Base-by-base conservation (phyloP, 768 basidiomycete species). In the Inosperma sp. region DNA sequence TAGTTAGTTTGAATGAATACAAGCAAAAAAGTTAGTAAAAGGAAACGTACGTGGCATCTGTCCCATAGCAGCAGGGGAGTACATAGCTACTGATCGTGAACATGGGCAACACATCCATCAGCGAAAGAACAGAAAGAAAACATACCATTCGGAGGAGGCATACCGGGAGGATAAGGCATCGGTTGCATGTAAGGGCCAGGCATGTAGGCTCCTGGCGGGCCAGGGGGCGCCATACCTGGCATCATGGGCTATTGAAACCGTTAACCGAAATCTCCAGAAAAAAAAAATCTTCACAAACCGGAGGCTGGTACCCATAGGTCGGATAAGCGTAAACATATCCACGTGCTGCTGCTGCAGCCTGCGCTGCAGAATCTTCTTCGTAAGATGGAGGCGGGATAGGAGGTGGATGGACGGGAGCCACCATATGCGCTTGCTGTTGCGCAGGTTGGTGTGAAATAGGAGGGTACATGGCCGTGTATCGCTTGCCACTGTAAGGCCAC, bases 401-500 rank as follows among this genome's bases (percentile, higher is more conserved):
- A 5, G 82, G n/a, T n/a, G n/a, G 82, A 0, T 84, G 83, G 16
- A 75, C 81, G 19, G 83, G 83, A 19, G 81, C 83, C 10, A 73
- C 74, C 70, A 87, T 81, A 56, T 83, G 85, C 22, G 80, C 72
- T 52, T 79, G 85, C 46, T 75, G 86, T 42, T 77, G 82, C n/a
- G 79, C 81, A 17, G 74, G 80, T 35, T 77, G 76, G 41, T 75
- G 81, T 25, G 75, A 77, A 14, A 76, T 68, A 1, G 79, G 72
- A 5, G 86, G 88, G 73, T 88, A 93, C 78, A 89, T 78, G 53
- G 76, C 73, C 55, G 80, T 76, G 67, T 89, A 92, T 29, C 91
- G 83, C 69, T 94, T 93, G 64, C 93, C 93, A 56, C 70, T 85
- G 69, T 89, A 97, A 16, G 89, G 87, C 94, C 93, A 97, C 55